A percentile compares a stretch with the other conserved stretches of the same genome.
Conservation (phyloP, 2,329 filamentous ascomycete species). For the Elsinoe necatrix region DNA sequence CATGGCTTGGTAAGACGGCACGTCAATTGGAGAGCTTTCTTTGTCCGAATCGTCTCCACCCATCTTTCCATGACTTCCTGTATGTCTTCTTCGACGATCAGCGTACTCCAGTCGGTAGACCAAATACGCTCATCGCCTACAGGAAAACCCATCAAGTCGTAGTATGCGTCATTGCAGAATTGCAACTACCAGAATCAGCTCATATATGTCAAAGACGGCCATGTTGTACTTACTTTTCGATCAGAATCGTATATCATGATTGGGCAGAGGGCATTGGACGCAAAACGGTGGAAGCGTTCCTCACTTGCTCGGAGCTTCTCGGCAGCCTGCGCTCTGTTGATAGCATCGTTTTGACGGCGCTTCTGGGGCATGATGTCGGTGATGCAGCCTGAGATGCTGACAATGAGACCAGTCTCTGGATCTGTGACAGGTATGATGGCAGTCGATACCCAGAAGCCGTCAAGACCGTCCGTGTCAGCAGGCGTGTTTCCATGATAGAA, state of each 20-base stretch:
- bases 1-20: conserved; percentile 30
- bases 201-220: background rate
- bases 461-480: background rate
- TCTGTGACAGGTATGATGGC: conserved; percentile 21
- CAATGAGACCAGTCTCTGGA: conserved; percentile 17
- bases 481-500: background rate
- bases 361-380: conserved; percentile 24
- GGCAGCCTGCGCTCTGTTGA: conserved; percentile 34
- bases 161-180: conserved; percentile 41
- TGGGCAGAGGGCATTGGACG: conserved; percentile 30
- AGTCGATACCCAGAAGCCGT: conserved; percentile 22
- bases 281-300: conserved; percentile 21
- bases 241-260: conserved; percentile 24
- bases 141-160: conserved; percentile 39
- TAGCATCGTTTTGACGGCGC: conserved; percentile 28
- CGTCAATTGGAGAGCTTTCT: conserved; percentile 35
- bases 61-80: conserved; percentile 32
- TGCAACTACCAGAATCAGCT: conserved; percentile 29
- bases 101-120: conserved; percentile 37
- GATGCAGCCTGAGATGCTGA: conserved; percentile 21
- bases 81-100: conserved; percentile 32
- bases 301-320: conserved; percentile 35
- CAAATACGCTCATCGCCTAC: conserved; percentile 28
- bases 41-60: conserved; percentile 30
- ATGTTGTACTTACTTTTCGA: conserved; percentile 2